phyloP scores from a whole-genome alignment of 129 eudicot genomes.

The Centrapalus pauciflorus region DNA sequence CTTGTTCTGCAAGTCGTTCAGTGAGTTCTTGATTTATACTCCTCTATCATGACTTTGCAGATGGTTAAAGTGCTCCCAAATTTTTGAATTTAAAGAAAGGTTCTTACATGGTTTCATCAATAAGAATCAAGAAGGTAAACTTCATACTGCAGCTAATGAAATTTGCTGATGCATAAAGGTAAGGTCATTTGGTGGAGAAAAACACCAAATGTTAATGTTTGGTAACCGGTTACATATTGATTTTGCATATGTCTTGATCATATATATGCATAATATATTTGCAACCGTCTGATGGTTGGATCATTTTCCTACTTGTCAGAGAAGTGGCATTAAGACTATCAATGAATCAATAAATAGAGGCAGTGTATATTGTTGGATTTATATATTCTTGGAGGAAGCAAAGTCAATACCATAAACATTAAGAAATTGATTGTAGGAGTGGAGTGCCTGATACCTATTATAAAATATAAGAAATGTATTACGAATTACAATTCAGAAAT shows the following conservation, averaged over 20 bases:
- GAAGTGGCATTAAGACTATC: slow-evolving; percentile 82
- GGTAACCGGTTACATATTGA: slow-evolving; percentile 57
- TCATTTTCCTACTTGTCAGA: slow-evolving; percentile 47
- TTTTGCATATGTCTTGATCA: not conserved
- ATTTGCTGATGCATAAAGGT: slow-evolving; percentile 49
- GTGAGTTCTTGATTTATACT: slow-evolving; percentile 40
- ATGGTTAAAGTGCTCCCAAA: slow-evolving; percentile 2
- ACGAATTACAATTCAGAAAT: too few species aligned
- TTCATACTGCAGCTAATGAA: not conserved
- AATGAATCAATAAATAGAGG: slow-evolving; percentile 92
- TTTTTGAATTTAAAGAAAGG: not conserved
- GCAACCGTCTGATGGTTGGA: not conserved
- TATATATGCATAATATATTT: slow-evolving; percentile 2
- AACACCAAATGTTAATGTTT: slow-evolving; percentile 89
- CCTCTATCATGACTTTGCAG: not conserved
- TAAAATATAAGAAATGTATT: too few species aligned
- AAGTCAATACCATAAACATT: too few species aligned
- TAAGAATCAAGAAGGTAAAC: not conserved
- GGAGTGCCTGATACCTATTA: too few species aligned
- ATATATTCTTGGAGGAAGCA: slow-evolving; percentile 92
- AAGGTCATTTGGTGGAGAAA: slow-evolving; percentile 94
- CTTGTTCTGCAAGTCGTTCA: slow-evolving; percentile 91
- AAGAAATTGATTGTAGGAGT: too few species aligned
- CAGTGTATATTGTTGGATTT: slow-evolving; percentile 86
- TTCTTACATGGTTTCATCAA: not conserved